Evolutionary conservation across 2,329 filamentous ascomycete genomes (phyloP).

Genomic region (Stagonosporopsis rhizophila): DNA sequence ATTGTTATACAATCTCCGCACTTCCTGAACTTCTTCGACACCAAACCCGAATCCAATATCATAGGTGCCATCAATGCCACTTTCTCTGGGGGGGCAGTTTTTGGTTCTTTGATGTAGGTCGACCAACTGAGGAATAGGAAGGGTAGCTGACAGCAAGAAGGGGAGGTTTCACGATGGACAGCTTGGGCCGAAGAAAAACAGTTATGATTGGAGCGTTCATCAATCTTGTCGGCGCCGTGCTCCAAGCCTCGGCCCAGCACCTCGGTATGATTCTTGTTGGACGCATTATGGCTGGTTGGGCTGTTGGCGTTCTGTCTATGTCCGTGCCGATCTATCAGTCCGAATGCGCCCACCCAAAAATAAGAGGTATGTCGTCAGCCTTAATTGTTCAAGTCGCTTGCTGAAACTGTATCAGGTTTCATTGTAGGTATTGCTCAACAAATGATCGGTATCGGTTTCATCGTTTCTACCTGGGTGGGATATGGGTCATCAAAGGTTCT

Average conservation of each 20-base stretch:
- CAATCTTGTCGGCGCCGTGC: constrained; percentile 63
- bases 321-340: constrained; percentile 70
- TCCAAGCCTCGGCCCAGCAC: constrained; percentile 65
- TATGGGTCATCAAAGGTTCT: constrained; percentile 52
- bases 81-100: constrained; percentile 65
- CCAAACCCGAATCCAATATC: constrained; percentile 57
- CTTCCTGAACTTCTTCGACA: constrained; percentile 66
- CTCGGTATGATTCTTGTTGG: constrained; percentile 65
- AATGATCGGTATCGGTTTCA: constrained; percentile 65
- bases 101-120: constrained; percentile 58
- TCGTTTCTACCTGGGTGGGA: constrained; percentile 61
- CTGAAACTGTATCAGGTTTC: constrained; percentile 42
- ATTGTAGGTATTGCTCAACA: constrained; percentile 65
- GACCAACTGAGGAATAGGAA: not conserved
- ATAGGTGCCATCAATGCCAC: constrained; percentile 70
- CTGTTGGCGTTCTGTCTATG: constrained; percentile 65
- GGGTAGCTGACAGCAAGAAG: constrained; percentile 20
- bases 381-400: not conserved
- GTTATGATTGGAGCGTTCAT: constrained; percentile 67
- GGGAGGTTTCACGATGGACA: constrained; percentile 66
- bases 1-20: constrained; percentile 64
- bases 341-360: constrained; percentile 66
- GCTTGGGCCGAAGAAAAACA: constrained; percentile 65
- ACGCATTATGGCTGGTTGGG: constrained; percentile 65
- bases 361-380: constrained; percentile 53